Evolutionary conservation across 345 rosid species (phyloP).

Genomic region (Theobroma cacao): DNA sequence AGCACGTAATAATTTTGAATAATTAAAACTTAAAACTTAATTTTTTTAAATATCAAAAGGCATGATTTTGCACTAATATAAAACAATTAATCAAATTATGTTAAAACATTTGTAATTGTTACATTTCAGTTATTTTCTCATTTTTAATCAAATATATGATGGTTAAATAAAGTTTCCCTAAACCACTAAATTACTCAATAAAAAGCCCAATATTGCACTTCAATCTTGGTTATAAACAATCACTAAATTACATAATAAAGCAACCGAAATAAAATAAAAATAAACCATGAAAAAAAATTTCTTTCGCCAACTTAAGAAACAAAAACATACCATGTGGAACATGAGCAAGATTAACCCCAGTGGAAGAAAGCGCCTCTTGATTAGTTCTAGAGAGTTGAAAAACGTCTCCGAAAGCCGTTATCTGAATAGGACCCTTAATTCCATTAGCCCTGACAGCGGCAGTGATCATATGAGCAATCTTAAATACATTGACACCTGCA

Average conservation of each 20-base stretch:
- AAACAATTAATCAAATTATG: not conserved
- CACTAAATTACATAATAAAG: not conserved
- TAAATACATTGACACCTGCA: constrained; percentile 55
- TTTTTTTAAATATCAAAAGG: not conserved
- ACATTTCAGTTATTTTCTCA: not conserved
- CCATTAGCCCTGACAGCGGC: constrained; percentile 63
- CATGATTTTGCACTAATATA: not conserved
- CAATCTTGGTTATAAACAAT: not conserved
- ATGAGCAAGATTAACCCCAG: constrained; percentile 74
- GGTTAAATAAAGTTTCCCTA: not conserved
- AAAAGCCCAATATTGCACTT: not conserved
- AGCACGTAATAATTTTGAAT: not conserved
- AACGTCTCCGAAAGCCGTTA: constrained; percentile 80
- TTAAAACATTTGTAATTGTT: not conserved
- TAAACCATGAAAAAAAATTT: not conserved
- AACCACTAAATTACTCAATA: not conserved
- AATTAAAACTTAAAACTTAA: not conserved
- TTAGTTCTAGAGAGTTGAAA: constrained; percentile 59
- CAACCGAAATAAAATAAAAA: not conserved
- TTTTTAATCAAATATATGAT: not conserved
- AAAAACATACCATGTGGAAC: constrained; percentile 56
- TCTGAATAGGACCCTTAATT: constrained; percentile 79
- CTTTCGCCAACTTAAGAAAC: not conserved
- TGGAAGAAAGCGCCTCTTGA: constrained; percentile 69
- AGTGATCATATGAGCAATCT: constrained; percentile 50